These are phyloP conservation scores for Russula virescens DNA, from an alignment of 768 basidiomycete genomes.

Conservation along the genomic window DNA sequence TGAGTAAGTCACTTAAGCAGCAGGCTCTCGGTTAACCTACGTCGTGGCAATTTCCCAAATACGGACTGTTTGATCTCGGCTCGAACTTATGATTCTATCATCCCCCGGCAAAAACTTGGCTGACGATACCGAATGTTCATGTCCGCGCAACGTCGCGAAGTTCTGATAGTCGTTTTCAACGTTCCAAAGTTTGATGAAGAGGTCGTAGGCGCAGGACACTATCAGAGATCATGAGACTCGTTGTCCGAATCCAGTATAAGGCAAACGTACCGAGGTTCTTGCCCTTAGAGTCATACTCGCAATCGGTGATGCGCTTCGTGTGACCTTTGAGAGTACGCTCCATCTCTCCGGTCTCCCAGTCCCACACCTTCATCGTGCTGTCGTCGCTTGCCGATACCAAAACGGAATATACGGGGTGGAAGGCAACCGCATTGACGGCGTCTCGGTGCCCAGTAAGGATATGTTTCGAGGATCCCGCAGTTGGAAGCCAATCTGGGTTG, in stretches of 20 bases:
- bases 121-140: constrained; percentile 53
- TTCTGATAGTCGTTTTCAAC: constrained; percentile 51
- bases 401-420: constrained; percentile 49
- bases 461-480: constrained; percentile 36
- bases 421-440: constrained; percentile 45
- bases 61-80: constrained; percentile 49
- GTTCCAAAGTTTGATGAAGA: constrained; percentile 56
- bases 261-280: constrained; percentile 40
- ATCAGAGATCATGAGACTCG: not conserved
- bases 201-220: constrained; percentile 55
- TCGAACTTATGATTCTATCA: constrained; percentile 47
- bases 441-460: constrained; percentile 43
- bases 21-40: constrained; percentile 30
- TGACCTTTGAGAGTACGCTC: constrained; percentile 56
- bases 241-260: not conserved
- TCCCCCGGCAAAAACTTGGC: constrained; percentile 50
- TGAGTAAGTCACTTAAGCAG: not conserved
- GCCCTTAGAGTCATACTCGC: constrained; percentile 53
- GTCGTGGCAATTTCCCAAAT: constrained; percentile 53
- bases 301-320: constrained; percentile 51
- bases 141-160: constrained; percentile 48
- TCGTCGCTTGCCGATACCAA: constrained; percentile 53
- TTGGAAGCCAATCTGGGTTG: constrained; percentile 49
- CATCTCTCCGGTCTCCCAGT: constrained; percentile 57
- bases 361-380: constrained; percentile 53